Base-by-base conservation (phyloP, 2,329 filamentous ascomycete species). In the Clarireedia homoeocarpa region DNA sequence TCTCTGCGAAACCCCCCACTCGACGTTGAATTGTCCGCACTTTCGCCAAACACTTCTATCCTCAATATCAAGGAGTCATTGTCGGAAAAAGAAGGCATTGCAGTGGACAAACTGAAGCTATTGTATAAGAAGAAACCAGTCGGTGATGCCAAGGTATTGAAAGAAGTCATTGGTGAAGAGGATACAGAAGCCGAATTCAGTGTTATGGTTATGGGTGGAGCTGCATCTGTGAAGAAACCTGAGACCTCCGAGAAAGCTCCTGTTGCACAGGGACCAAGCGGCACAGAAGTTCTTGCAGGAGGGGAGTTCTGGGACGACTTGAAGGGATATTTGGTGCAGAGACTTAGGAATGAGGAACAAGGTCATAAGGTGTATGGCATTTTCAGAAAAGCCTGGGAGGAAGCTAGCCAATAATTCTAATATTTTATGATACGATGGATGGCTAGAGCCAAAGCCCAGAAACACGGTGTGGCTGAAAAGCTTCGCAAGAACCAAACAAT, bases 221-320 rank as follows among this genome's bases (percentile, higher is more conserved):
- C 77, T 23, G 73, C 74, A 24, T 70, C 72, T n/a, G 64, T 74
- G 40, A 73, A 73, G 34, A 73, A 73, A 57, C 64, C 67, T 51
- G 65, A 67, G 50, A 67, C 61, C 26, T 73, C 73, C 55, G 65
- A 68, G 56, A 65, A 67, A 44, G 63, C 69, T 7, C 72, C 72
- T 47, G 75, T 73, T 44, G 78, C 78, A 53, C 76, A 79, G 61
- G 77, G 74, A 3, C 71, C 76, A n/a, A 83, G 79, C 62, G 80
- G 80, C 3, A 73, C 72, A 53, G 80, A 81, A 27, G 78, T 86
- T 20, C 68, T 95, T 61, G 74, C 81, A 66, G 86, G 82, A 12
- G 81, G 86, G 6, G 84, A 80, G 55, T 99, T 99, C 69, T 99
- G 94, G 94, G 73, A 73, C 7, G 94, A 97, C 74, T 71, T 99